A percentile compares a stretch with the other conserved stretches of the same genome.
Conservation (phyloP, 2,329 filamentous ascomycete species). For the Aspergillus sp. region DNA sequence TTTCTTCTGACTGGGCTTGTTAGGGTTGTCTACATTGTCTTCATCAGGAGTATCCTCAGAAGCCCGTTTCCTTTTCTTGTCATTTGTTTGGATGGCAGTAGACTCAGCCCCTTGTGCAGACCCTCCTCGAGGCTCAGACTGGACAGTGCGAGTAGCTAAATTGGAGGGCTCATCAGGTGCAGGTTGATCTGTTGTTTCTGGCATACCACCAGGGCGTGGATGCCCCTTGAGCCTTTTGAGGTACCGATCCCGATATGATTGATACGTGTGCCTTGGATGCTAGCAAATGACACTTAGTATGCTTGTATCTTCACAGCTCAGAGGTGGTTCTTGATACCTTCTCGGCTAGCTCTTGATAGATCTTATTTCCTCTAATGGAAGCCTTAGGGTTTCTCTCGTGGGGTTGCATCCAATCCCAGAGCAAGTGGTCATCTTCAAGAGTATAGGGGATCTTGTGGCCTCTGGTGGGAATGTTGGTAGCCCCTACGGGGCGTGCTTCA, state of each 20-base stretch:
- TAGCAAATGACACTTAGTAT: constrained; percentile 16
- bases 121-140: background rate
- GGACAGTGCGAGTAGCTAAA: constrained; percentile 5
- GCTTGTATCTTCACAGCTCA: background rate
- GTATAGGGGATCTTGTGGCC: constrained; percentile 39
- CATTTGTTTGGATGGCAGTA: background rate
- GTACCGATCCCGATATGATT: constrained; percentile 53
- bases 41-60: background rate
- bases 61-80: constrained; percentile 28
- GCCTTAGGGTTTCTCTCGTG: constrained; percentile 35
- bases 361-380: constrained; percentile 42
- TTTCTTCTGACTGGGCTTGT: background rate
- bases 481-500: constrained; percentile 48
- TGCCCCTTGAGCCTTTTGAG: constrained; percentile 41
- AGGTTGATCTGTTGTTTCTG: constrained; percentile 2
- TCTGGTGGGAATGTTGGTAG: constrained; percentile 39
- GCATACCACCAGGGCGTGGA: constrained; percentile 36
- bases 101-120: constrained; percentile 4
- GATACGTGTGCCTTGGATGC: constrained; percentile 49
- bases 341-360: constrained; percentile 48
- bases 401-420: constrained; percentile 48
- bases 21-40: background rate
- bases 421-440: constrained; percentile 46
- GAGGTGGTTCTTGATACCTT: constrained; percentile 30
- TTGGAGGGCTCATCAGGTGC: constrained; percentile 7